Evolutionary conservation across 441 rosid genomes (phyloP), one percentile per base, ranked within the genome.

Genomic region (Bocquillonia castaneifolia): DNA sequence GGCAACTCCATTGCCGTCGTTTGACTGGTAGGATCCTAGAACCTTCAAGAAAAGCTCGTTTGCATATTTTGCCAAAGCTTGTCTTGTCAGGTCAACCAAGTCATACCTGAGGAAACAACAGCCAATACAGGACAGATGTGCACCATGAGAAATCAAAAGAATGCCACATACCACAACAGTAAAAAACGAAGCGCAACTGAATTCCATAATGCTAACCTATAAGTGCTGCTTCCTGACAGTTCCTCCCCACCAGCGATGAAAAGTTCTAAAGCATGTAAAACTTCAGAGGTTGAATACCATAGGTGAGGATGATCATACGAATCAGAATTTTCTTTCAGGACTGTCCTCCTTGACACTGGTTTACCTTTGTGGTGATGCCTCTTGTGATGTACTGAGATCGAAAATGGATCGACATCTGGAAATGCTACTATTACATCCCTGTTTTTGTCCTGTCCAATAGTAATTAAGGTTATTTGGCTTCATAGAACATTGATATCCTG

Each of bases 351-450:
- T 2, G 78, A 79, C 14, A 78, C 39, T 50, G 79, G 77, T 65
- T 76, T 79, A 37, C 74, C 81, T 48, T 63, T 17, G 32, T 26
- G 72, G 39, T 47, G 76, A 73, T 74, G 63, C 32, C 59, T 78
- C 67, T 68, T 63, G 3, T 56, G 75, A 36, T 32, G 47, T 28
- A 40, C 37, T 37, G 68, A 76, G 62, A 84, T 73, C 25, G 66
- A 31, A 67, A 66, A 82, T 63, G 91, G 93, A 79, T 84, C 82
- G 65, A 85, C 84, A 79, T 88, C 93, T 7, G 93, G 91, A 74
- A 88, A 88, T 71, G 91, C 86, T 62, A 88, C 89, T 42, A 88
- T 88, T 37, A 88, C 87, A 69, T 88, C 93, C 74, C 93, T 79
- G 75, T 88, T 88, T 82, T 88, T 88, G 77, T 88, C 89, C 93